Evolutionary conservation across 1,284 basidiomycete species (phyloP).

Genomic region (Boletus mariae): DNA sequence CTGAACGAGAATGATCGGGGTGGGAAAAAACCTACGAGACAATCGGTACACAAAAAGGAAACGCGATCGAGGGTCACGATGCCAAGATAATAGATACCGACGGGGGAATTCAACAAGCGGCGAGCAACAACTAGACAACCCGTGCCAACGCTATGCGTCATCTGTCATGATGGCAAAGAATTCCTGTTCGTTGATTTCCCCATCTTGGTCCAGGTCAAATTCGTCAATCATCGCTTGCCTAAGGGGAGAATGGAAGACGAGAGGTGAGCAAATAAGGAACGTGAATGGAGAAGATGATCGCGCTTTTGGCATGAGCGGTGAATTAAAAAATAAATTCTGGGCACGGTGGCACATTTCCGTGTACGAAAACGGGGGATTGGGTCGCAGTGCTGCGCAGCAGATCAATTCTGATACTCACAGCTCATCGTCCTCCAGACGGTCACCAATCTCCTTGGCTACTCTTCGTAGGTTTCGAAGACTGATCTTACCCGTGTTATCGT

Average conservation of each 20-base stretch:
- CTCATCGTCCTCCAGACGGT: conserved; percentile 94
- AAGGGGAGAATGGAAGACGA: conserved; percentile 26
- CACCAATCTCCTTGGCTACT: conserved; percentile 97
- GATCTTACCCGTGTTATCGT: conserved; percentile 95
- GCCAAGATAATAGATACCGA: not conserved
- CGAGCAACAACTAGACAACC: not conserved
- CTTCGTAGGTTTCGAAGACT: conserved; percentile 86
- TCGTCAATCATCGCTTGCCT: conserved; percentile 99
- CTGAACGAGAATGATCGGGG: conserved; percentile 14
- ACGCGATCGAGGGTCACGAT: conserved; percentile 18
- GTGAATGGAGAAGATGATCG: not conserved
- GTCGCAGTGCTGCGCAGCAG: conserved; percentile 23
- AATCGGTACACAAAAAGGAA: conserved; percentile 3
- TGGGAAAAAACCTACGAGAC: conserved; percentile 19
- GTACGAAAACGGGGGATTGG: conserved; percentile 25
- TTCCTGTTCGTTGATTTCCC: conserved; percentile 93
- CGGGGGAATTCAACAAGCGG: not conserved
- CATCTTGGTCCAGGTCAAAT: conserved; percentile 98
- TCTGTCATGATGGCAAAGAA: conserved; percentile 97
- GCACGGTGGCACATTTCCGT: conserved; percentile 19
- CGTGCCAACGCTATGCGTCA: conserved; percentile 50
- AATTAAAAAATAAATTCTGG: conserved; percentile 9
- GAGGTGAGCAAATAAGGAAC: conserved; percentile 34
- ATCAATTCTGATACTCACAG: conserved; percentile 59
- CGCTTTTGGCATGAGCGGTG: conserved; percentile 10